Evolutionary conservation across 495 filamentous ascomycete species (phyloP).

Genomic region (Penicillium daleae): DNA sequence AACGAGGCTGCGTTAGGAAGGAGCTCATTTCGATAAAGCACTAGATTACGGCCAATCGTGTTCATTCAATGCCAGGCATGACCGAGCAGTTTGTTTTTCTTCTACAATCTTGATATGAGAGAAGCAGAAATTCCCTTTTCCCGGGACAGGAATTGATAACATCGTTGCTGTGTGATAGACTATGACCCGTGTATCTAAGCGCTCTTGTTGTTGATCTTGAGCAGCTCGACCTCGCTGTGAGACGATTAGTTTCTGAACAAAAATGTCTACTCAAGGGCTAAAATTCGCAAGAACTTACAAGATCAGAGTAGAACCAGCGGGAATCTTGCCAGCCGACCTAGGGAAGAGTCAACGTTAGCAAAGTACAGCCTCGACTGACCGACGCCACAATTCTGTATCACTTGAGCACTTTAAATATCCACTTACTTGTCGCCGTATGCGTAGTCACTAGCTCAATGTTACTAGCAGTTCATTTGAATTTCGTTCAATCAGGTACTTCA

Average conservation of each 20-base stretch:
- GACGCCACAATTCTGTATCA: not conserved
- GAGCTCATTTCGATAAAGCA: not conserved
- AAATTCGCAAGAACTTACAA: slow-evolving; percentile 47
- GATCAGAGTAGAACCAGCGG: slow-evolving; percentile 49
- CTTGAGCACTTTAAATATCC: not conserved
- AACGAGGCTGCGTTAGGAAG: not conserved
- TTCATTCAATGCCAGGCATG: not conserved
- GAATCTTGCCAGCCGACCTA: slow-evolving; percentile 56
- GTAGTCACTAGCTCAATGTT: slow-evolving; percentile 62
- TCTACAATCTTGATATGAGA: not conserved
- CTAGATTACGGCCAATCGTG: not conserved
- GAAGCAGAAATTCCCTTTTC: not conserved
- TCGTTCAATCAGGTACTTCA: slow-evolving; percentile 11
- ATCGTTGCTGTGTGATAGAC: not conserved
- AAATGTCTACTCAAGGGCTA: not conserved
- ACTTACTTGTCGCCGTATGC: slow-evolving; percentile 74
- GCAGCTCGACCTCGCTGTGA: slow-evolving; percentile 49
- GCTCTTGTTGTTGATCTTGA: slow-evolving; percentile 39
- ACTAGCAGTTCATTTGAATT: slow-evolving; percentile 19
- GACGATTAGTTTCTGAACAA: slow-evolving; percentile 16
- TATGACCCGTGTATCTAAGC: not conserved
- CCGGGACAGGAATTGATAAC: not conserved
- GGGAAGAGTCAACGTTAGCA: slow-evolving; percentile 44
- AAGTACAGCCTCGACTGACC: not conserved
- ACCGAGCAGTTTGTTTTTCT: not conserved